These are phyloP conservation scores for Platismatia glauca DNA, from an alignment of 495 filamentous ascomycete genomes.

Conservation along the genomic window DNA sequence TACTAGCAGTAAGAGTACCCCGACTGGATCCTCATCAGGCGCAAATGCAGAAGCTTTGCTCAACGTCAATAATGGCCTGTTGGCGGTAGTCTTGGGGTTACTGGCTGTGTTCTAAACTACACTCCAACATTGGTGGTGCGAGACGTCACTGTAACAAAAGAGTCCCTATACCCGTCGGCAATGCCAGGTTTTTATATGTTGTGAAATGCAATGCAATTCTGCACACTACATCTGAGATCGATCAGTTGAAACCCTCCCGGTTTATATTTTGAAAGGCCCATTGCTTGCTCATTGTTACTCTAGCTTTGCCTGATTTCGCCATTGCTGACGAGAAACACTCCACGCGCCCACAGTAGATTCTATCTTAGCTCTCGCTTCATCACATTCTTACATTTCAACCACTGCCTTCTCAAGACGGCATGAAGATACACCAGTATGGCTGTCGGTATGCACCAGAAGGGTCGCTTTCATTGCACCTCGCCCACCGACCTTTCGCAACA, in stretches of 20 bases:
- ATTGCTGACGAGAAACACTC: not conserved
- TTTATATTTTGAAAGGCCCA: not conserved
- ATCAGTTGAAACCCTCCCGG: not conserved
- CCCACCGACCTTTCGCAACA: not conserved
- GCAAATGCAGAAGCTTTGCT: not conserved
- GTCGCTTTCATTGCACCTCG: not conserved
- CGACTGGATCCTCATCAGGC: constrained; percentile 2
- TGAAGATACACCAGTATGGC: not conserved
- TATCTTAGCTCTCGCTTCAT: not conserved
- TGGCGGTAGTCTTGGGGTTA: not conserved
- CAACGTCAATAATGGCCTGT: not conserved
- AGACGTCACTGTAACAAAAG: not conserved
- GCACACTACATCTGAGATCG: not conserved
- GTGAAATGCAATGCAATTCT: too few species aligned
- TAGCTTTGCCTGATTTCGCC: not conserved
- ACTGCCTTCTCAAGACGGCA: not conserved
- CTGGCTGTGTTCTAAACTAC: constrained; percentile 5
- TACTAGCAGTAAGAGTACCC: constrained; percentile 1
- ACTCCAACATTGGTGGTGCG: not conserved
- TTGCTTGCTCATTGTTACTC: not conserved
- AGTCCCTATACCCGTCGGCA: not conserved
- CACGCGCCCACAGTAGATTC: not conserved
- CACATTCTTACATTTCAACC: not conserved
- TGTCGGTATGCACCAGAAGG: not conserved
- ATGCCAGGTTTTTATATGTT: not conserved